Evolutionary conservation across 2,329 filamentous ascomycete genomes (phyloP).

Genomic region (Cladosporium oxysporum): DNA sequence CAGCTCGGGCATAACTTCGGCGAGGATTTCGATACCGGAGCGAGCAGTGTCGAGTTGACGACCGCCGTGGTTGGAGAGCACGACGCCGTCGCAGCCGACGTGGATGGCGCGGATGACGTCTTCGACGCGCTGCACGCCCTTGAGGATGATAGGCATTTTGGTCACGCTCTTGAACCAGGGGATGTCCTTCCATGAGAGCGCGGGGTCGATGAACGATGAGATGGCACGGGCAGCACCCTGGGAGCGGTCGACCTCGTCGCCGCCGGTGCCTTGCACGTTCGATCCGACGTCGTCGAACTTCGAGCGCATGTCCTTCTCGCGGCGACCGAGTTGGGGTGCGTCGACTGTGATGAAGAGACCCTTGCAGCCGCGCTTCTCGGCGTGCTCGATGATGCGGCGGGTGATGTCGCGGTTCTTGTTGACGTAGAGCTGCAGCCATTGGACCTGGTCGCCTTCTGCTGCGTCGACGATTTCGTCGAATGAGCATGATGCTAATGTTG

Average conservation of each 20-base stretch:
- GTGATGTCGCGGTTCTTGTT: constrained; percentile 95
- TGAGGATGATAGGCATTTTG: constrained; percentile 91
- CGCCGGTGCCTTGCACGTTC: constrained; percentile 70
- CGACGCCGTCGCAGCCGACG: constrained; percentile 80
- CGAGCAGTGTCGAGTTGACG: constrained; percentile 90
- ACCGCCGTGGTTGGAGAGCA: constrained; percentile 94
- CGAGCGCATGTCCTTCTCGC: constrained; percentile 96
- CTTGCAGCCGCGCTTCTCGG: constrained; percentile 87
- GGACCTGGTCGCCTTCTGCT: constrained; percentile 73
- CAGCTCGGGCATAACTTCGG: constrained; percentile 89
- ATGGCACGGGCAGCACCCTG: constrained; percentile 95
- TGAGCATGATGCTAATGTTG: constrained; percentile 91
- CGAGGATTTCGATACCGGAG: constrained; percentile 84
- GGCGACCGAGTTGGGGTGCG: constrained; percentile 87
- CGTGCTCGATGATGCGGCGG: constrained; percentile 84
- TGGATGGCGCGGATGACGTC: constrained; percentile 79
- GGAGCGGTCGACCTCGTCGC: constrained; percentile 74
- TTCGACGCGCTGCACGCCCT: constrained; percentile 94
- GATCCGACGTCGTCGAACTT: constrained; percentile 75
- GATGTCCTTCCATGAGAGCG: constrained; percentile 83
- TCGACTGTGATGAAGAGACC: constrained; percentile 98
- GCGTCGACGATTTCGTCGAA: constrained; percentile 98
- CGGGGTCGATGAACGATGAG: constrained; percentile 93
- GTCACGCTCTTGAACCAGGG: constrained; percentile 90
- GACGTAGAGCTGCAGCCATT: constrained; percentile 87